Evolutionary conservation across 495 filamentous ascomycete species (phyloP), one percentile per base, ranked within the genome.

Genomic region (Neurospora sp.): DNA sequence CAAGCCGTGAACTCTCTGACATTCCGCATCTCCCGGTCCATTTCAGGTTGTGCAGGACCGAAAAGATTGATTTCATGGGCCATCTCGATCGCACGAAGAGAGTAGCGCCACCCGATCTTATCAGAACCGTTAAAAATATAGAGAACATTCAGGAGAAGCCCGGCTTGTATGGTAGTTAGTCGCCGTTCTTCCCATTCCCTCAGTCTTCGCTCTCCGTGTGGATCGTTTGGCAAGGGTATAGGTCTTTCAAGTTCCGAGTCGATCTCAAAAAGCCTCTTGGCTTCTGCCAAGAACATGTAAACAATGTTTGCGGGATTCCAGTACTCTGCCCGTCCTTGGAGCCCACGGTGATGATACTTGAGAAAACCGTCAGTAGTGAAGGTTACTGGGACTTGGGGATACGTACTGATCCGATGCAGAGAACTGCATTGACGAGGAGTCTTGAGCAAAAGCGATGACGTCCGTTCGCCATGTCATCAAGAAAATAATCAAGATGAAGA

Each of bases 231-330:
- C 31, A 38, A 35, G 16, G 42, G 68, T 14, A 68, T 70, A 4
- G 77, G 78, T 27, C 41, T 53, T 27, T 75, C 73, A 2, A 53
- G 3, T 20, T 75, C 75, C 4, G 75, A 69, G 65, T 83, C 80
- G 18, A 80, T 38, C 53, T 84, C 81, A 72, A 81, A 80, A 1
- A 84, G 76, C 42, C 82, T 74, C 53, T 76, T 82, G 27, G 81
- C 78, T 71, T 84, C 82, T 53, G 82, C 82, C 8, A 81, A 74
- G 37, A 84, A 83, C 68, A 79, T 78, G 59, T 83, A 83, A 1
- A 78, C 75, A 14, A 83, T 71, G 10, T 74, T 77, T 37, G 78
- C 77, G 0, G 82, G 81, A 40, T 82, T 77, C 82, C 82, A 84
- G 37, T 77, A 80, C 61, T 81, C 79, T 14, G 75, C 74, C 10